Percentiles rank a stretch among this genome's conserved stretches.
These are phyloP conservation scores for Hymenoscyphus albidus DNA, from an alignment of 2,329 filamentous ascomycete genomes.

Conservation along the genomic window DNA sequence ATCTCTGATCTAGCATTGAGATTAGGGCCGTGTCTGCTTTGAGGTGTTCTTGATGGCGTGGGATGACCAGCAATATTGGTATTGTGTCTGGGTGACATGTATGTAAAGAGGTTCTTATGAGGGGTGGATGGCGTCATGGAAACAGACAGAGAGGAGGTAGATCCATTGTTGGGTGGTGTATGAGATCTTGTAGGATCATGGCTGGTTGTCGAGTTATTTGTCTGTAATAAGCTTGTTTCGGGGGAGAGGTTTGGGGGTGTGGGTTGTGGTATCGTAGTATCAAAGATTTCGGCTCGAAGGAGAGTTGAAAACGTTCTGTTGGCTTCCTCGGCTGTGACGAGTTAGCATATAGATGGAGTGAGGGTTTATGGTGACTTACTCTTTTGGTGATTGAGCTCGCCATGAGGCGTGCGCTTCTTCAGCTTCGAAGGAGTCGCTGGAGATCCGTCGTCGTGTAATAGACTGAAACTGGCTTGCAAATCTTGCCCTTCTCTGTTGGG, in stretches of 20 bases:
- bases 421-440: slow-evolving; percentile 85
- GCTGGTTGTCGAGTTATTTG: slow-evolving; percentile 51
- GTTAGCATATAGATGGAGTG: slow-evolving; percentile 7
- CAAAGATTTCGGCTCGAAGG: slow-evolving; percentile 87
- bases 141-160: slow-evolving; percentile 61
- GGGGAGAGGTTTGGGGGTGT: slow-evolving; percentile 61
- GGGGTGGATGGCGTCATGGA: slow-evolving; percentile 88
- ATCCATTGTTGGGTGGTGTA: slow-evolving; percentile 70
- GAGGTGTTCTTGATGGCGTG: slow-evolving; percentile 84
- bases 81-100: slow-evolving; percentile 70
- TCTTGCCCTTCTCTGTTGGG: slow-evolving; percentile 92
- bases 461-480: slow-evolving; percentile 84
- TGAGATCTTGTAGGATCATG: slow-evolving; percentile 69
- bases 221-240: slow-evolving; percentile 49
- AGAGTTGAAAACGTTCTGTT: slow-evolving; percentile 89
- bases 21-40: slow-evolving; percentile 82
- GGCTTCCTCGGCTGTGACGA: slow-evolving; percentile 72
- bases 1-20: slow-evolving; percentile 87
- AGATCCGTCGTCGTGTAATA: slow-evolving; percentile 88
- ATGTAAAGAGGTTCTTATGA: slow-evolving; percentile 95
- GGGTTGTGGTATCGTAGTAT: slow-evolving; percentile 79
- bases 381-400: slow-evolving; percentile 90
- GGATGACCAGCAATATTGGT: slow-evolving; percentile 72
- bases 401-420: slow-evolving; percentile 80
- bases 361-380: slow-evolving; percentile 52